These are phyloP conservation scores for Oenanthe sinensis DNA, from an alignment of 129 eudicot genomes.

Conservation along the genomic window DNA sequence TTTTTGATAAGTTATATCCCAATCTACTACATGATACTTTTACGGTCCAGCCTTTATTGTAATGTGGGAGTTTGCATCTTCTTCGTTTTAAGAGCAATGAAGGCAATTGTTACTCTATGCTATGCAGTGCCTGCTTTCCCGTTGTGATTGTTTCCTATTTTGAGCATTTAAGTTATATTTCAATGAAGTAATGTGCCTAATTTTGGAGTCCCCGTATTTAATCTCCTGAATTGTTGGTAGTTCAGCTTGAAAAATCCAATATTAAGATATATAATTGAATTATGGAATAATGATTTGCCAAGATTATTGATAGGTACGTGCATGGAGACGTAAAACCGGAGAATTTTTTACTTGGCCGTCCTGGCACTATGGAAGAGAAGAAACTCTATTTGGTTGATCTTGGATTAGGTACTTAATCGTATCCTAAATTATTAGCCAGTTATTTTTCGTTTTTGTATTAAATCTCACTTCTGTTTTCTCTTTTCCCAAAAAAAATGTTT, in stretches of 20 bases:
- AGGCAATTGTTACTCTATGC: neutral
- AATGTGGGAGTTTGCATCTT: neutral
- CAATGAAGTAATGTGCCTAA: neutral
- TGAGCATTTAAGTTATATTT: neutral
- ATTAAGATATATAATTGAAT: neutral
- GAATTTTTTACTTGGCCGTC: slow-evolving; percentile 82
- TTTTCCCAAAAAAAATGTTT: neutral
- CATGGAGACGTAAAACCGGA: slow-evolving; percentile 96
- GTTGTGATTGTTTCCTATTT: neutral
- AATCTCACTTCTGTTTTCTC: neutral
- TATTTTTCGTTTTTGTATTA: neutral
- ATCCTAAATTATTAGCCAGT: neutral
- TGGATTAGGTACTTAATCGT: slow-evolving; percentile 54
- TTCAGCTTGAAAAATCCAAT: neutral
- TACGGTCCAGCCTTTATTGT: neutral
- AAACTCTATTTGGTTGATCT: slow-evolving; percentile 80
- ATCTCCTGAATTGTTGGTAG: neutral
- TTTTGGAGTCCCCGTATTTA: neutral
- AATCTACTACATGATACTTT: neutral
- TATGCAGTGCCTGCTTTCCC: neutral
- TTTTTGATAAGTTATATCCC: neutral
- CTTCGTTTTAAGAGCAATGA: neutral
- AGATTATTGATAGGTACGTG: slow-evolving; percentile 47
- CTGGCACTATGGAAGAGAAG: slow-evolving; percentile 72
- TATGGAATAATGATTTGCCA: neutral